Evolutionary conservation across 2,329 filamentous ascomycete genomes (phyloP), one percentile per base, ranked within the genome.

Genomic region (Xylaria sp.): DNA sequence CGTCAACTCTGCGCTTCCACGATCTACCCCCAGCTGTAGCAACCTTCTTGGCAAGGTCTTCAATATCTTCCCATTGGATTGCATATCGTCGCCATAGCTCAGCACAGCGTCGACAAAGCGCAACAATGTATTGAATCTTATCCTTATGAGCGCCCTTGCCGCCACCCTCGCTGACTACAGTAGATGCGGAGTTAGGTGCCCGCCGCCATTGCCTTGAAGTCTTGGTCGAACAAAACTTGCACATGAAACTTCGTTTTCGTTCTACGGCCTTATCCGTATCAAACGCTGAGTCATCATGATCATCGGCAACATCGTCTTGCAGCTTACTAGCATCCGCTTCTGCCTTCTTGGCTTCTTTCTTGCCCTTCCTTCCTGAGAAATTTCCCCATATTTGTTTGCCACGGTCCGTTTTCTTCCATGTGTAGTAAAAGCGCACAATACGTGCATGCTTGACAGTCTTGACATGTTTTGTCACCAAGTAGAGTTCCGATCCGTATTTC

Each of bases 41-140:
- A 50, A 97, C 90, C 82, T 97, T 97, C 82, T 94, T 97, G 47
- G 91, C 89, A 45, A 97, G 88, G 75, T 98, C 95, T 50, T 98
- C 96, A 14, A 94, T 87, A 72, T 97, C 93, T 79, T 98, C 96
- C 90, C 93, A 99, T 73, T 97, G 93, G 69, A 99, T 93, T 17
- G 92, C 95, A 79, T 99, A 99, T 72, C 95, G 93, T 58, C 96
- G 91, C 96, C 96, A 99, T 8, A 99, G 84, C 75, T 96, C 90
- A 30, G 94, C 94, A 77, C 96, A 99, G 68, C 95, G 90, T 66
- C 94, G 87, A 78, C 96, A 99, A 4, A 99, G 86, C 3, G 95
- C 94, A 57, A 94, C 87, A 19, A 97, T 88, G 42, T 92, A 89
- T 74, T 92, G 89, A 17, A 86, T 84, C 78, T 95, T 97, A 72